Evolutionary conservation across 345 rosid species (phyloP).

Genomic region (Streptanthus diversifolius): DNA sequence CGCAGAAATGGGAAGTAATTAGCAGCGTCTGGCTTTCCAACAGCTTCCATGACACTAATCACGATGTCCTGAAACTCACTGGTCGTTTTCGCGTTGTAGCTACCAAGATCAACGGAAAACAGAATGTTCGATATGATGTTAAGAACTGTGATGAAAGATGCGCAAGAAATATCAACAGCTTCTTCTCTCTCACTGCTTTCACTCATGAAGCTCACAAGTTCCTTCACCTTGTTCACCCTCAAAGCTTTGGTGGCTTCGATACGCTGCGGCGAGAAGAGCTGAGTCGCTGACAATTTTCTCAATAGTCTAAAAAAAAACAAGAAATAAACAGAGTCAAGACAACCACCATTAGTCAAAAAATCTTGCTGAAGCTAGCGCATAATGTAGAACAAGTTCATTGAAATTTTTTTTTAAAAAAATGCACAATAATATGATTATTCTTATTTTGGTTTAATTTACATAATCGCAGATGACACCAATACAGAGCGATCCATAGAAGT

Average conservation of each 20-base stretch:
- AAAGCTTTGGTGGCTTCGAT: slow-evolving; percentile 12
- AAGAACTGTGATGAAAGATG: slow-evolving; percentile 37
- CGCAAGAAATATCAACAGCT: slow-evolving; percentile 42
- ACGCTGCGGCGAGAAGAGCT: slow-evolving; percentile 24
- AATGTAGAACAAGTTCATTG: too few relatives aligned
- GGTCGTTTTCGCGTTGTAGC: background rate
- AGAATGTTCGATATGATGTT: slow-evolving; percentile 44
- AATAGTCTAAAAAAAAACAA: background rate
- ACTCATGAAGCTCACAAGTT: slow-evolving; percentile 28
- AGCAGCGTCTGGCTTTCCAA: slow-evolving; percentile 42
- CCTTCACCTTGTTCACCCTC: slow-evolving; percentile 25
- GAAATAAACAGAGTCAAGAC: background rate
- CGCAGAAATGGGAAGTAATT: slow-evolving; percentile 48
- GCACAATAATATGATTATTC: too few relatives aligned
- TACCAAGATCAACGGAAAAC: slow-evolving; percentile 43
- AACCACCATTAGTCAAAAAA: background rate
- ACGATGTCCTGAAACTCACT: slow-evolving; percentile 36
- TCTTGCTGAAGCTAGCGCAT: too few relatives aligned
- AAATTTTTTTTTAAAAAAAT: too few relatives aligned
- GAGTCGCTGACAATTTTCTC: slow-evolving; percentile 25
- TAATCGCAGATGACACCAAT: too few relatives aligned
- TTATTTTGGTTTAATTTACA: too few relatives aligned
- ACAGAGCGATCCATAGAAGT: too few relatives aligned
- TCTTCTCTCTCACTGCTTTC: slow-evolving; percentile 23
- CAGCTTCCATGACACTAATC: slow-evolving; percentile 35